Conservation (phyloP, 129 eudicot species). For the Flaveria bidentis region DNA sequence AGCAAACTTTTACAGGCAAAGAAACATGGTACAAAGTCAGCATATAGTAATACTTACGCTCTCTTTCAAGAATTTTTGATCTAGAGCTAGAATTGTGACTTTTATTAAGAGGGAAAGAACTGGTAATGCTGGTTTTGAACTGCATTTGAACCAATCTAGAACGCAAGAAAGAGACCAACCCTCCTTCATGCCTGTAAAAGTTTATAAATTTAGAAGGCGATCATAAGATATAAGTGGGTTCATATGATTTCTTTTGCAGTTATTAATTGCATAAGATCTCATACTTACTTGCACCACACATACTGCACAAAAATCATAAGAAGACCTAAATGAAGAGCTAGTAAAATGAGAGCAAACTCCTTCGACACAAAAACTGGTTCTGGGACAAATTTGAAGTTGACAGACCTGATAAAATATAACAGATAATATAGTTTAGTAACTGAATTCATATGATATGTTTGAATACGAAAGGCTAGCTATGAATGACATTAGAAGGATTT, state of each 20-base stretch:
- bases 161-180: constrained; percentile 55
- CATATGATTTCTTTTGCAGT: neutral
- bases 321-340: constrained; percentile 61
- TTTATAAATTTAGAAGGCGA: neutral
- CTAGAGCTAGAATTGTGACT: constrained; percentile 27
- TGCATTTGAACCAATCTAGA: constrained; percentile 42
- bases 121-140: constrained; percentile 40
- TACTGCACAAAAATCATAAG: constrained; percentile 69
- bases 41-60: constrained; percentile 47
- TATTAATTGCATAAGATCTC: constrained; percentile 15
- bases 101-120: constrained; percentile 40
- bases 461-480: neutral
- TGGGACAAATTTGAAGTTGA: constrained; percentile 94
- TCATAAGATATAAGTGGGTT: neutral
- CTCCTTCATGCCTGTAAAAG: constrained; percentile 83
- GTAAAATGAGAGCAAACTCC: constrained; percentile 63
- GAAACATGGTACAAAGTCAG: neutral
- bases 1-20: constrained; percentile 20
- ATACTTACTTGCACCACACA: constrained; percentile 94
- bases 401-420: constrained; percentile 64
- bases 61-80: constrained; percentile 45
- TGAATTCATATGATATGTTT: neutral
- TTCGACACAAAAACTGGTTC: constrained; percentile 73
- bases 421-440: neutral
- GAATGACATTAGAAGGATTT: neutral